Base-by-base conservation (phyloP, 179 eudicot genomes). In the Beta macrorhiza region DNA sequence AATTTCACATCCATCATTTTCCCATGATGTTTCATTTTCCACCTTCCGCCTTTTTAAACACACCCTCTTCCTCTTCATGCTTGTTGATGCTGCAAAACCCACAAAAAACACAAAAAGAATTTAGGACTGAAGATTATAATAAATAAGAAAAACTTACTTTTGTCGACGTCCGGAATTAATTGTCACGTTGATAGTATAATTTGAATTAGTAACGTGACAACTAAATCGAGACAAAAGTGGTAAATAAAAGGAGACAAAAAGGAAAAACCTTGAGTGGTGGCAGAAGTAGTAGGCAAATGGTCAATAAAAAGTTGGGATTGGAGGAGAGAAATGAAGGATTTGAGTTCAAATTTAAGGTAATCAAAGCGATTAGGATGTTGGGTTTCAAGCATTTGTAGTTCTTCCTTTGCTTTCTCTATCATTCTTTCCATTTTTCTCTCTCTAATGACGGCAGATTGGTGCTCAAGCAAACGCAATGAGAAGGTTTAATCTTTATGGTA, bases 311-410 rank as follows among this genome's bases (percentile, higher is more conserved):
- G 22, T 17, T 82, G 83, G 19, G 83, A 78, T 2, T 78, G 81
- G 0, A 78, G 79, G 68, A 82, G 83, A 80, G 88, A 74, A 11
- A 93, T 93, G 81, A 93, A 86, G 72, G 91, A 88, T 55, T 85
- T 89, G 77, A 93, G 92, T 25, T 93, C 93, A 52, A 64, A 56
- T 72, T 91, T 93, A 0, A 91, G 81, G 72, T 80, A 86, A 67
- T 83, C 73, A 81, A 91, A 91, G 44, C 83, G 85, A 59, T 88
- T 67, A 7, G 95, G 97, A 73, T 91, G 86, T 51, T 80, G 80
- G 7, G 76, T 20, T 89, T 93, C 95, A 64, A 91, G 87, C 64
- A 85, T 85, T 42, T 89, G 80, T 64, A 81, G 55, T 74, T 84
- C 84, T 78, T 84, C 84, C 42, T 78, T 78, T 10, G 84, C 82